A percentile compares a stretch with the other conserved stretches of the same genome.
These are phyloP conservation scores for Ilyonectria sp. DNA, from an alignment of 2,329 filamentous ascomycete genomes.

Conservation along the genomic window DNA sequence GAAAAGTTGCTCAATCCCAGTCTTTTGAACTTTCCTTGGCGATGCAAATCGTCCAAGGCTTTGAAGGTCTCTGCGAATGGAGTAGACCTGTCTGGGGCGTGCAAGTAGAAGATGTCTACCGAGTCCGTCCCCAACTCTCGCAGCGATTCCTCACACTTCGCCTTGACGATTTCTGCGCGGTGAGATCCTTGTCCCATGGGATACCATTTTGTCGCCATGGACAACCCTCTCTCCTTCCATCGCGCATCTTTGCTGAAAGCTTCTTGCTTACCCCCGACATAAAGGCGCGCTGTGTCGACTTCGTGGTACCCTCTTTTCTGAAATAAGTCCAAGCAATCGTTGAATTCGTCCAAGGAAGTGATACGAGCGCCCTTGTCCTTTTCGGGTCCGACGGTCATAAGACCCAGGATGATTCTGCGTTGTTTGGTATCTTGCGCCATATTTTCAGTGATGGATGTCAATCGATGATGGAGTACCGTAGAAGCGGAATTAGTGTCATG, in stretches of 20 bases:
- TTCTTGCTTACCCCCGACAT: constrained; percentile 74
- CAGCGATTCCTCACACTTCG: no score
- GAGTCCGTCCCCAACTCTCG: no score
- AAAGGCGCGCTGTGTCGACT: constrained; percentile 79
- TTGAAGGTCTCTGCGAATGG: constrained; percentile 79
- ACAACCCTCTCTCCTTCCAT: constrained; percentile 77
- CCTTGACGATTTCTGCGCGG: constrained; percentile 3
- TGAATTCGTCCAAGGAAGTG: constrained; percentile 11
- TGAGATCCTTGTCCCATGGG: neutral
- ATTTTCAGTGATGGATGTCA: no score
- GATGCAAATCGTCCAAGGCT: constrained; percentile 78
- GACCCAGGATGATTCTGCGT: constrained; percentile 25
- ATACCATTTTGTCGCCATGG: constrained; percentile 74
- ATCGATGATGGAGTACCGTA: no score
- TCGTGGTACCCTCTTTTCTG: constrained; percentile 66
- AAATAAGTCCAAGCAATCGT: constrained; percentile 13
- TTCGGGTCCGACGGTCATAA: constrained; percentile 26
- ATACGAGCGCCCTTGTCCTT: constrained; percentile 8
- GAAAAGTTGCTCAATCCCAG: constrained; percentile 82
- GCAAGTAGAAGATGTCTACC: no score
- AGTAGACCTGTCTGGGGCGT: constrained; percentile 71
- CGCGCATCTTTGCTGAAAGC: constrained; percentile 78
- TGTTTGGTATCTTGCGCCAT: neutral
- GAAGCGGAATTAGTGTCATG: no score
- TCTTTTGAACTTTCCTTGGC: constrained; percentile 79